These are phyloP conservation scores for Marasmius fiardii DNA, from an alignment of 1,284 basidiomycete species.

Conservation along the genomic window DNA sequence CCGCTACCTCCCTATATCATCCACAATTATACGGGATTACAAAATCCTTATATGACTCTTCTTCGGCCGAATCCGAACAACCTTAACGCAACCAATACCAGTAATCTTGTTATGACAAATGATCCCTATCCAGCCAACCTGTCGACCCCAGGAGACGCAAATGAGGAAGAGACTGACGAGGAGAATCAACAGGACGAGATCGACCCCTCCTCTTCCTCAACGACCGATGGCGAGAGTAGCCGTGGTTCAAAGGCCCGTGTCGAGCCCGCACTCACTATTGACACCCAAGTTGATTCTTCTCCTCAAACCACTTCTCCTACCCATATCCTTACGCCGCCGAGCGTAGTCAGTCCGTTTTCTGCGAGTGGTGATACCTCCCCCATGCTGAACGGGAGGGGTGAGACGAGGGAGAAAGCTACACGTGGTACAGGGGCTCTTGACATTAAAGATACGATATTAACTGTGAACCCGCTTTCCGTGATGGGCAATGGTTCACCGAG, in stretches of 20 bases:
- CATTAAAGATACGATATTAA: no score
- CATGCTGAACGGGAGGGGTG: no score
- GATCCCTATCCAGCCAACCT: constrained; percentile 11
- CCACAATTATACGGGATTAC: no score
- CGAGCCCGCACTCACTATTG: background rate
- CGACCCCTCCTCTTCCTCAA: constrained; percentile 3
- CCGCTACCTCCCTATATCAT: no score
- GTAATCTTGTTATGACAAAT: background rate
- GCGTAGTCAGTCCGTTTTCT: no score
- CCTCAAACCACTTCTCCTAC: background rate
- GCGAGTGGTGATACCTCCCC: no score
- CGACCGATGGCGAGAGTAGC: constrained; percentile 1
- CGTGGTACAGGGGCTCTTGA: no score
- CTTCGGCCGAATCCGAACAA: constrained; percentile 1
- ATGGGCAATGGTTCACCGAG: background rate
- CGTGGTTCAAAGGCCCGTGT: background rate
- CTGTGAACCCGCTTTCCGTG: no score
- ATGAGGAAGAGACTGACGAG: constrained; percentile 7
- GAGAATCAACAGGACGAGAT: constrained; percentile 8
- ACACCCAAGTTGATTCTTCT: background rate
- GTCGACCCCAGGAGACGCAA: constrained; percentile 5
- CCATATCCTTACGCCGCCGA: no score
- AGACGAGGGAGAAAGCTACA: no score
- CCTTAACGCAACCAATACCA: no score
- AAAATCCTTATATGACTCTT: constrained; percentile 4